Percentiles rank a stretch among this genome's conserved stretches.
Evolutionary conservation across 1,139 yeast species (phyloP).

Genomic region (Candida dubliniensis): DNA sequence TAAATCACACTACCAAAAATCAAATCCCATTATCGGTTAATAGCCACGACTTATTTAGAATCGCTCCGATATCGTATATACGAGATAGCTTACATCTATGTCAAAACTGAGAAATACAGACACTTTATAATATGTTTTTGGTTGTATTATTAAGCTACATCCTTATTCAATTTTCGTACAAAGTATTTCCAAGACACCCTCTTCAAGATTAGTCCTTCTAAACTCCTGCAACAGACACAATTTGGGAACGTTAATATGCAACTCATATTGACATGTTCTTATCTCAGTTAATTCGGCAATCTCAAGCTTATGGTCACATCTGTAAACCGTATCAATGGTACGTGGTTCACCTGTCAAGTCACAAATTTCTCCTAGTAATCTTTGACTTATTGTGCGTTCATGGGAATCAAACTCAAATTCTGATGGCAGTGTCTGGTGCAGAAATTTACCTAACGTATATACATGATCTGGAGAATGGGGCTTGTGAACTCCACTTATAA

Average conservation of each 20-base stretch:
- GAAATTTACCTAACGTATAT: constrained; percentile 49
- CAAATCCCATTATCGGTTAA: background rate
- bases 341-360: constrained; percentile 69
- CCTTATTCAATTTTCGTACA: constrained; percentile 38
- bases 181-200: constrained; percentile 37
- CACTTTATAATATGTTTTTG: background rate
- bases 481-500: constrained; percentile 25
- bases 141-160: background rate
- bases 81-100: too few species aligned
- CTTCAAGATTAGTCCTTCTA: constrained; percentile 35
- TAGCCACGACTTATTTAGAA: background rate
- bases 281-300: constrained; percentile 56
- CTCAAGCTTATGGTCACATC: constrained; percentile 55
- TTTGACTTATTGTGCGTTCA: constrained; percentile 38
- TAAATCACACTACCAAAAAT: background rate
- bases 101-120: too few species aligned
- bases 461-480: constrained; percentile 41
- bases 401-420: constrained; percentile 13
- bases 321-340: constrained; percentile 60
- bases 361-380: constrained; percentile 67
- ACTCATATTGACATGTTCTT: constrained; percentile 69
- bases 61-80: too few species aligned
- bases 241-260: constrained; percentile 57
- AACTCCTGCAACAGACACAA: constrained; percentile 59
- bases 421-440: background rate